A percentile compares a stretch with the other conserved stretches of the same genome.
Evolutionary conservation across 495 filamentous ascomycete species (phyloP).

Genomic region (Penicillium canescens): DNA sequence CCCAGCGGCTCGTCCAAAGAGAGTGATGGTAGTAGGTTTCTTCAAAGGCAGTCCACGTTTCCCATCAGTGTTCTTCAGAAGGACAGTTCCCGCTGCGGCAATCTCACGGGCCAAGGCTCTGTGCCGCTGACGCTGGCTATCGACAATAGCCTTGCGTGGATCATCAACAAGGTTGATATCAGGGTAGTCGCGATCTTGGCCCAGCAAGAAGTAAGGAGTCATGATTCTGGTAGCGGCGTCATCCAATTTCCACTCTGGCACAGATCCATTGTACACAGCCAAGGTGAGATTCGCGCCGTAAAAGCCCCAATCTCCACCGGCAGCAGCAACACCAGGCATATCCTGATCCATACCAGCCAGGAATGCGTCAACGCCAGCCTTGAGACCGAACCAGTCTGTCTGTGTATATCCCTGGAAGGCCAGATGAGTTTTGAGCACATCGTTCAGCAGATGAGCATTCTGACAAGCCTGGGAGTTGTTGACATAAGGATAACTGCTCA

Average conservation of each 20-base stretch:
- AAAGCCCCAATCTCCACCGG: slow-evolving; percentile 12
- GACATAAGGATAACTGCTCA: slow-evolving; percentile 34
- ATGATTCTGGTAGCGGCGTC: slow-evolving; percentile 54
- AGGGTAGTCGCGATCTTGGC: slow-evolving; percentile 51
- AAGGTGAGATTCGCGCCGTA: slow-evolving; percentile 15
- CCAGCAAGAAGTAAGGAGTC: slow-evolving; percentile 48
- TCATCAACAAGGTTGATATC: slow-evolving; percentile 64
- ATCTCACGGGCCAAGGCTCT: slow-evolving; percentile 58
- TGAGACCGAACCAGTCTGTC: slow-evolving; percentile 60
- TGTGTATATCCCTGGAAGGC: slow-evolving; percentile 73
- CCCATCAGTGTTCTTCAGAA: slow-evolving; percentile 65
- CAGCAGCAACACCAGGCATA: slow-evolving; percentile 28
- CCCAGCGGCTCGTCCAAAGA: slow-evolving; percentile 67
- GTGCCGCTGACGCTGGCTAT: slow-evolving; percentile 62
- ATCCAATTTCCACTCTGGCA: slow-evolving; percentile 42
- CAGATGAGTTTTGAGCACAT: slow-evolving; percentile 74
- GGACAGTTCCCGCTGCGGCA: slow-evolving; percentile 61
- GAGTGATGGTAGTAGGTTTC: slow-evolving; percentile 50
- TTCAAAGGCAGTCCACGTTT: slow-evolving; percentile 58
- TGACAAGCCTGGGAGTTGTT: slow-evolving; percentile 57
- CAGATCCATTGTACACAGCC: slow-evolving; percentile 46
- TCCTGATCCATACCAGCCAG: slow-evolving; percentile 56
- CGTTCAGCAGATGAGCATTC: slow-evolving; percentile 60
- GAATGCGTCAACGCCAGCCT: slow-evolving; percentile 43
- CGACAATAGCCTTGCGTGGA: slow-evolving; percentile 62